Evolutionary conservation across 495 filamentous ascomycete genomes (phyloP).

Genomic region (Penicillium egyptiacum): DNA sequence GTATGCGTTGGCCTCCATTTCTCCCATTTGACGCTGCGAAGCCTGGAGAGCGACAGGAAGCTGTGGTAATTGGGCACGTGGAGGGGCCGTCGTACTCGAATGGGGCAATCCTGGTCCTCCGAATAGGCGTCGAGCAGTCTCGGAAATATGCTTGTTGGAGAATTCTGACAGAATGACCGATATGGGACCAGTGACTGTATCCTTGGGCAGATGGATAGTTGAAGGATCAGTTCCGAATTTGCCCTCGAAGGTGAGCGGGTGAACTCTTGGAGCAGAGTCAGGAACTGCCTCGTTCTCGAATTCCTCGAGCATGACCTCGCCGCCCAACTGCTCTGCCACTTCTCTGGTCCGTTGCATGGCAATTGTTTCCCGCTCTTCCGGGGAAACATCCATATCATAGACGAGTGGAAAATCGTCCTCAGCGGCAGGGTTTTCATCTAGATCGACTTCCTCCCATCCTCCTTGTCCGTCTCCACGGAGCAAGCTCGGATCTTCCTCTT

Average conservation of each 20-base stretch:
- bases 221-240: constrained; percentile 65
- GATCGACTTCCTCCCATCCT: constrained; percentile 59
- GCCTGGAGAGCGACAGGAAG: constrained; percentile 68
- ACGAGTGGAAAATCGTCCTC: constrained; percentile 35
- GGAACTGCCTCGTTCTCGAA: constrained; percentile 53
- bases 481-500: constrained; percentile 37
- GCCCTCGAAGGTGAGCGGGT: constrained; percentile 64
- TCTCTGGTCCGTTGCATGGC: constrained; percentile 44
- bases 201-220: constrained; percentile 69
- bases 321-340: constrained; percentile 47
- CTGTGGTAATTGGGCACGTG: constrained; percentile 56
- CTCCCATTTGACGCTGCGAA: constrained; percentile 67
- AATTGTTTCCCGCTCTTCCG: constrained; percentile 30
- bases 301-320: constrained; percentile 49
- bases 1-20: constrained; percentile 86
- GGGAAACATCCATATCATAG: constrained; percentile 43
- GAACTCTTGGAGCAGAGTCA: constrained; percentile 46
- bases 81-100: constrained; percentile 59
- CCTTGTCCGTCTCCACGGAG: constrained; percentile 62
- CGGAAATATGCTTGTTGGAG: constrained; percentile 68
- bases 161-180: constrained; percentile 61
- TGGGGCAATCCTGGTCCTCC: constrained; percentile 73
- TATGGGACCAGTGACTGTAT: constrained; percentile 66
- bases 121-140: constrained; percentile 66
- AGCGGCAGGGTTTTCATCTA: constrained; percentile 26